Conservation (phyloP, 208 protist species). For the Trypanosoma rangeli region DNA sequence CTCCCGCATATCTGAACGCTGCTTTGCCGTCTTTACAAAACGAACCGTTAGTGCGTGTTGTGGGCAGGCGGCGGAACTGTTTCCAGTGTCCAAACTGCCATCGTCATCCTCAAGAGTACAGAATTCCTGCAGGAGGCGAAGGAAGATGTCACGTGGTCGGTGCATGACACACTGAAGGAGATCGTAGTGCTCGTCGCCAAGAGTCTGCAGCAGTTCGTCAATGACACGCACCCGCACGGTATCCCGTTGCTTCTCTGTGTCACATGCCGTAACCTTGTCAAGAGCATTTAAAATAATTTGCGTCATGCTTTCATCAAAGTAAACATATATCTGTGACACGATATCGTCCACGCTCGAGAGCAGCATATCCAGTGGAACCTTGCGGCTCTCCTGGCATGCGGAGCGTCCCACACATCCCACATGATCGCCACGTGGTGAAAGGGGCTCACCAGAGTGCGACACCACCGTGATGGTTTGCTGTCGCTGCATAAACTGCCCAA, state of each 20-base stretch:
- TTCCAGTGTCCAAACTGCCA: constrained; percentile 20
- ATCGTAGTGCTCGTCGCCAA: constrained; percentile 82
- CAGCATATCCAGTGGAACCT: constrained; percentile 80
- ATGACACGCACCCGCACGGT: constrained; percentile 62
- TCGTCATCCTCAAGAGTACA: constrained; percentile 79
- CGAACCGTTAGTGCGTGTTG: constrained; percentile 53
- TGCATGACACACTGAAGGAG: constrained; percentile 88
- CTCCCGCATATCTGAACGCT: constrained; percentile 37
- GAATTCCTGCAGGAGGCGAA: constrained; percentile 86
- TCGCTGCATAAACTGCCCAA: constrained; percentile 59
- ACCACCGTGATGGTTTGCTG: constrained; percentile 69
- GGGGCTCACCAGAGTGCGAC: constrained; percentile 68
- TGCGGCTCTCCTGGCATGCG: constrained; percentile 56
- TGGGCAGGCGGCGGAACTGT: constrained; percentile 9
- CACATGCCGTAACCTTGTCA: constrained; percentile 74
- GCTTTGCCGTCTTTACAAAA: constrained; percentile 66
- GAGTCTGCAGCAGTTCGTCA: constrained; percentile 73
- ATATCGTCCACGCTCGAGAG: constrained; percentile 88
- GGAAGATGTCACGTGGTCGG: constrained; percentile 75
- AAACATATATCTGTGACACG: constrained; percentile 87
- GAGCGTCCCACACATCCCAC: constrained; percentile 63
- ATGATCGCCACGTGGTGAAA: constrained; percentile 78
- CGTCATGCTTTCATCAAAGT: constrained; percentile 88
- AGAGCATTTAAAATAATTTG: constrained; percentile 89
- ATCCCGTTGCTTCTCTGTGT: constrained; percentile 64